phyloP scores from a whole-genome alignment of 768 basidiomycete genomes.

The Suillus americanus region DNA sequence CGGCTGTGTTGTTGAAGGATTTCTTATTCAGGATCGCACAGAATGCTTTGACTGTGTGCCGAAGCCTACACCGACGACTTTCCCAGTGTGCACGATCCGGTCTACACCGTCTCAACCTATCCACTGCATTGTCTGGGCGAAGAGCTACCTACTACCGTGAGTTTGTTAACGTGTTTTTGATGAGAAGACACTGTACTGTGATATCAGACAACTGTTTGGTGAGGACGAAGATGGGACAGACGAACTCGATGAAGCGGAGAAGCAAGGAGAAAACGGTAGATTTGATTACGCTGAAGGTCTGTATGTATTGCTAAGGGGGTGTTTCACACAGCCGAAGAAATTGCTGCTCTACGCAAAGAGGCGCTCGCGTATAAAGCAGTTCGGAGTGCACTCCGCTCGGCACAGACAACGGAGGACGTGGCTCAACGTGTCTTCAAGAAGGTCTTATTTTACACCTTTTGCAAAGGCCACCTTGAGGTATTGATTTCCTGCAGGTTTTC shows the following conservation, averaged over 20 bases:
- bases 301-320: neutral
- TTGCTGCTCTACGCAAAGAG: conserved; percentile 86
- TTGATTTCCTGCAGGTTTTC: conserved; percentile 64
- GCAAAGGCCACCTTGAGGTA: neutral
- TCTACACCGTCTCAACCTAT: conserved; percentile 97
- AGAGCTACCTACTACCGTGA: conserved; percentile 91
- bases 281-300: conserved; percentile 14
- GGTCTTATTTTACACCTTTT: conserved; percentile 39
- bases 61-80: conserved; percentile 91
- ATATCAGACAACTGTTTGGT: conserved; percentile 84
- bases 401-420: conserved; percentile 42
- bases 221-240: conserved; percentile 81
- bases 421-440: conserved; percentile 82
- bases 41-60: conserved; percentile 98
- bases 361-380: conserved; percentile 86
- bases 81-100: conserved; percentile 96
- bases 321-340: conserved; percentile 70
- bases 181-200: neutral
- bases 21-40: conserved; percentile 61
- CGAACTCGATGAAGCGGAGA: conserved; percentile 91
- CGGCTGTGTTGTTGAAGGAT: neutral
- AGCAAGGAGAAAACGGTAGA: conserved; percentile 89
- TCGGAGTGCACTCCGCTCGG: conserved; percentile 59
- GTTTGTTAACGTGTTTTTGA: conserved; percentile 23
- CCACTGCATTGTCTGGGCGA: conserved; percentile 99